Evolutionary conservation across 352 stramenopile species (phyloP), one percentile per base, ranked within the genome.

Genomic region (Saprolegnia parasitica): DNA sequence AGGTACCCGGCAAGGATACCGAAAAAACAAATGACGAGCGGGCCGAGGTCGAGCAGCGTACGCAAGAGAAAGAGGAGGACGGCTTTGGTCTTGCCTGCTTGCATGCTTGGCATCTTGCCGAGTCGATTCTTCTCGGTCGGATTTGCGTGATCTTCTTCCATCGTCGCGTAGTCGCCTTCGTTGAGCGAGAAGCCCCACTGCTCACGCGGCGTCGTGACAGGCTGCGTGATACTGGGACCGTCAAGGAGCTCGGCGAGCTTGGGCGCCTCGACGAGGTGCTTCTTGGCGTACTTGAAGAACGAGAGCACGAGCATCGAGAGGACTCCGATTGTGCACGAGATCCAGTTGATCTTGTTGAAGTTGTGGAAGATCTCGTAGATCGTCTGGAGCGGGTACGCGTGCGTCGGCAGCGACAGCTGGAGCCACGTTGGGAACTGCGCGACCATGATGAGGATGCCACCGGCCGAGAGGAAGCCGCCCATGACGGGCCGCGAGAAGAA

Each of bases 21-120:
- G 11, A 95, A 40, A 0, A 91, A 56, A 40, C 87, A 93, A 29
- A 97, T 89, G 57, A 93, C 78, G 29, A 98, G 75, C 0, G 88
- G 81, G 9, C 80, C 83, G 11, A 83, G 55, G 35, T 92, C 79
- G 62, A 80, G 83, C 10, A 87, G 39, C 4, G 72, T 81, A 21
- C 82, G 72, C 4, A 77, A 50, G 29, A 89, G 75, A 11, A 84
- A 62, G 11, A 26, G 13, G 35, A 60, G 8, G 13, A 60, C 24
- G 8, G 11, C 52, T 24, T 60, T 60, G 52, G 52, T 21, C n/a
- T 60, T 60, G 52, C 13, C 11, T 49, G 3, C 42, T n/a, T 15
- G 11, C 42, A n/a, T 2, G 3, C 3, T 8, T 4, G 42, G 3
- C 42, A 8, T 15, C 42, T 49, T 49, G 42, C 26, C 68, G 10